Evolutionary conservation across 2,329 filamentous ascomycete species (phyloP), one percentile per base, ranked within the genome.

Genomic region (Claviceps digitariae): DNA sequence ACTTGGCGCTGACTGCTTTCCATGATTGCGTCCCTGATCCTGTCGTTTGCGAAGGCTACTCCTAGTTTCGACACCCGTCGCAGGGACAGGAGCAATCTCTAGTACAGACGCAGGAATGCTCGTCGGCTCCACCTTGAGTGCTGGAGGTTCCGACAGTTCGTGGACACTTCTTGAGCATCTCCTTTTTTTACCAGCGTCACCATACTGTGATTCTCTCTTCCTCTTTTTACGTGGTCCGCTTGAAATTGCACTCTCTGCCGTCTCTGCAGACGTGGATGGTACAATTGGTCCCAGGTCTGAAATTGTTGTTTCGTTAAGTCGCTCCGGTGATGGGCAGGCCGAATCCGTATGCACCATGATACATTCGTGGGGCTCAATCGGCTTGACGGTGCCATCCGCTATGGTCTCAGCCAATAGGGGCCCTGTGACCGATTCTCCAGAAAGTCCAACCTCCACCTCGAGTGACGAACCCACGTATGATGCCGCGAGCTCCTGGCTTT

Each of bases 121-220:
- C 7, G 4, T 20, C n/a, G 13, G 15, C 20, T 47, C 34, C 23
- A 21, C 20, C 3, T 25, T n/a, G 13, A 17, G 13, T 23, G 25
- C 20, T 43, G 34, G 9, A 44, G 40, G 46, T 12, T 50, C 45
- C n/a, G n/a, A n/a, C 15, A 27, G 8, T 47, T 47, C 34, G n/a
- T 36, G 27, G 2, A 60, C 60, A 36, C 49, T 48, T 3, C 49
- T 48, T 3, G 64, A 61, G 20, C 63, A 62, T 56, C 59, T 62
- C 57, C 59, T 66, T 56, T 68, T 69, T 29, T 57, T 59, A n/a
- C 59, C 60, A 36, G 49, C 50, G 48, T 64, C 63, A 8, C 56
- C 48, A 20, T 7, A 15, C 55, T 57, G 51, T 43, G 58, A 25
- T 55, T 62, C 65, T 51, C 65, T 63, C 60, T 69, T 69, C 38